Percentiles rank a stretch among this genome's conserved stretches.
Conservation (phyloP, 768 basidiomycete genomes). For the Gymnopilus dilepis region DNA sequence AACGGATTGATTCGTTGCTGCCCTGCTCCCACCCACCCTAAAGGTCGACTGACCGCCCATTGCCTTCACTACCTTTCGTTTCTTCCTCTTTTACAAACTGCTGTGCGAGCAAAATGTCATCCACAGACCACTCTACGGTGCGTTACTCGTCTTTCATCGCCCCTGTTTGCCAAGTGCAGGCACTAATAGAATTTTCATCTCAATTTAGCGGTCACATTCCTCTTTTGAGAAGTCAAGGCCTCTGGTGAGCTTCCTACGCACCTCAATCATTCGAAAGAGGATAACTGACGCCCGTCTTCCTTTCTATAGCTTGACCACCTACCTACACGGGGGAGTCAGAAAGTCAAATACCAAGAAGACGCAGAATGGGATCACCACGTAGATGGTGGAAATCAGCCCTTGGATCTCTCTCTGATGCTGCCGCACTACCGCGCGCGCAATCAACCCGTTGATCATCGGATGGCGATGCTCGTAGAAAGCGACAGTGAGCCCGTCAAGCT, state of each 20-base stretch:
- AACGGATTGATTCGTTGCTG: conserved; percentile 19
- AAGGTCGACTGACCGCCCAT: conserved; percentile 14
- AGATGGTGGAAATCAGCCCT: conserved; percentile 52
- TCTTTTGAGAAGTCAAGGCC: conserved; percentile 30
- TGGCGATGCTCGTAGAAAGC: conserved; percentile 69
- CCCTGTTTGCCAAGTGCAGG: not conserved
- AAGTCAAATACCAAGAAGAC: conserved; percentile 65
- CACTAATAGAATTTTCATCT: conserved; percentile 14
- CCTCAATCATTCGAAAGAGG: not conserved
- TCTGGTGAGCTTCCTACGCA: conserved; percentile 25
- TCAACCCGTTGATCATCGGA: conserved; percentile 73
- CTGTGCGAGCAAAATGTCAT: conserved; percentile 34
- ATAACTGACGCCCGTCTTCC: conserved; percentile 4
- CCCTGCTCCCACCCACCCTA: conserved; percentile 16
- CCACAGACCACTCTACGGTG: conserved; percentile 43
- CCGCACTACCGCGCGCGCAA: conserved; percentile 81
- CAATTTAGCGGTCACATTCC: conserved; percentile 17
- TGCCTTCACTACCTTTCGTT: conserved; percentile 10
- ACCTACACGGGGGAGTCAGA: conserved; percentile 55
- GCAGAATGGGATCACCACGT: conserved; percentile 72
- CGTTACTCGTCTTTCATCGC: conserved; percentile 16
- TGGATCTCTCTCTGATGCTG: conserved; percentile 71
- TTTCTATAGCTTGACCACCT: conserved; percentile 19
- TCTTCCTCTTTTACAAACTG: conserved; percentile 14
- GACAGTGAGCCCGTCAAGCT: conserved; percentile 62